Evolutionary conservation across 2,329 filamentous ascomycete species (phyloP), one percentile per base, ranked within the genome.

Genomic region (Monosporascus sp.): DNA sequence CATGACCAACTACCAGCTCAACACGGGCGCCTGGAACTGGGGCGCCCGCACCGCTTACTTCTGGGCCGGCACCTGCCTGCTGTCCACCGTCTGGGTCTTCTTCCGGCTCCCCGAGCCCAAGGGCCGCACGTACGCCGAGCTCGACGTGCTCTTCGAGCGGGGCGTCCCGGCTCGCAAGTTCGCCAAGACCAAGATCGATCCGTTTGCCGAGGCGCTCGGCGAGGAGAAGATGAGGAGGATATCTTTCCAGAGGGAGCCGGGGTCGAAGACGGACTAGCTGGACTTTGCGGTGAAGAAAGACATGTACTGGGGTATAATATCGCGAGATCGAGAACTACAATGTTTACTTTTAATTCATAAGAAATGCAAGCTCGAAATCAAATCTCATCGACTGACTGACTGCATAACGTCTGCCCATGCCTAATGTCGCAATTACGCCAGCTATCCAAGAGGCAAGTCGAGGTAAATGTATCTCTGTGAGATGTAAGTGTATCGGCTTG

Each of bases 71-170:
- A 73, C 76, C 19, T 79, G 79, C 59, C 64, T 81, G 5, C 31
- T 76, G 2, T 77, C 76, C 19, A 66, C 76, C 0, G 54, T 74
- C 0, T 84, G 81, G 73, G 76, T 78, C 0, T 80, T 69, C 58
- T 75, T 74, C 60, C 75, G 76, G 49, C 66, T 82, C 2, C 79
- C 80, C 3, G 82, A 84, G 61, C 80, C 81, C 0, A 79, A 76
- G 51, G 78, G 72, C 7, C 66, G 74, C 6, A 74, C 73, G 0
- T 77, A 75, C 55, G 75, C 73, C 3, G 73, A 77, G 58, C 56
- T 76, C 38, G 73, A 76, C 51, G 44, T 75, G 44, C 64, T 76
- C 3, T 76, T 76, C 45, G 70, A 74, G 59, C 64, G 69, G 52
- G 58, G 61, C 3, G 64, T 75, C 1, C 53, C 71, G 0, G 73